Evolutionary conservation across 805 yeast species (phyloP), one percentile per base, ranked within the genome.

Genomic region (Maudiozyma turicensis): DNA sequence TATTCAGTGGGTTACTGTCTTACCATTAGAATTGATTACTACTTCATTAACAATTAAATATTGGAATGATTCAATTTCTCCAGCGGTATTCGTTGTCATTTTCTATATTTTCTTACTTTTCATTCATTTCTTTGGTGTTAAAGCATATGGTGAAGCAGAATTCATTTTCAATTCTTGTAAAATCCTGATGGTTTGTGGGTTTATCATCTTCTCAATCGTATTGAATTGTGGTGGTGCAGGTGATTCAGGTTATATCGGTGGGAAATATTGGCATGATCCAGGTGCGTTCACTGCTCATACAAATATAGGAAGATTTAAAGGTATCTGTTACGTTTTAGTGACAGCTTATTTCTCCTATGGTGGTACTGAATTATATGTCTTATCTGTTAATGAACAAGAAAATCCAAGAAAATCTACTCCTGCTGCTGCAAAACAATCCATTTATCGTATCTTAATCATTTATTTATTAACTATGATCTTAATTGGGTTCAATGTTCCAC

Each of bases 101-200:
- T 81, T 81, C 56, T 81, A 72, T 57, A 70, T 68, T 6, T 58
- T 77, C 32, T 73, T 82, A 51, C 61, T 78, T 34, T 53, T 65
- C 42, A 76, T 81, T 52, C 81, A 81, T 62, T 66, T 81, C 52
- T 57, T 78, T 49, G 86, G 86, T 56, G 82, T 80, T 38, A 72
- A 69, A 56, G 85, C 86, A 48, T 82, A 80, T 57, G 87, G 86
- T 63, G 87, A 82, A 65, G 78, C 82, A 32, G 87, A 82, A 64
- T 80, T 76, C 55, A 58, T 77, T 43, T 75, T 82, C 57, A 76
- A 81, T 49, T 47, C 71, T 15, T 68, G 76, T 49, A 82, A 82
- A 63, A 75, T 80, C 26, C 43, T 72, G 28, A 80, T 84, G 64
- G 74, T 82, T 48, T 50, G 73, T 38, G 85, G 84, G 6, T 82